phyloP scores from a whole-genome alignment of 768 basidiomycete genomes.

The Myochromella boudieri region DNA sequence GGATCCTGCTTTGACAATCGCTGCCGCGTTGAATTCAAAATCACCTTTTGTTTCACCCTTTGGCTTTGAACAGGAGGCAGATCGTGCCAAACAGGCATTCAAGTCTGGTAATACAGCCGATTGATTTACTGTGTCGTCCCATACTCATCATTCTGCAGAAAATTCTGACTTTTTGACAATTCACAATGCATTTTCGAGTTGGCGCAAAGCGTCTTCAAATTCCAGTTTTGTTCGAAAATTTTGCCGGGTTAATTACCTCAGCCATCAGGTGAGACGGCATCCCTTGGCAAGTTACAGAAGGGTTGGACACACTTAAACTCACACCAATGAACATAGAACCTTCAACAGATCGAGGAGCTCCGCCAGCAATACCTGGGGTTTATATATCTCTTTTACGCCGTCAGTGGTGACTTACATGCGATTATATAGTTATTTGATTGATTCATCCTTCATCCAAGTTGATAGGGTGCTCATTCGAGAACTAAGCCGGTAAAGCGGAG shows the following conservation, averaged over 20 bases:
- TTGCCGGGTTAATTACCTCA: slow-evolving; percentile 78
- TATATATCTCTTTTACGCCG: neutral
- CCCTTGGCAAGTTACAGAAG: neutral
- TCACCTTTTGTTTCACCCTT: slow-evolving; percentile 91
- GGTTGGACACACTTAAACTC: neutral
- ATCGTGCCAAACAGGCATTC: slow-evolving; percentile 80
- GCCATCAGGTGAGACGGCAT: slow-evolving; percentile 88
- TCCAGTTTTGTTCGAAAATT: slow-evolving; percentile 65
- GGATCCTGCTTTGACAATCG: slow-evolving; percentile 96
- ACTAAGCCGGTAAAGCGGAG: slow-evolving; percentile 72
- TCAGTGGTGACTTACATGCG: slow-evolving; percentile 7
- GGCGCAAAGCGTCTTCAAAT: slow-evolving; percentile 77
- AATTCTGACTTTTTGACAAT: slow-evolving; percentile 95
- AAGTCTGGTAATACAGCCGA: slow-evolving; percentile 53
- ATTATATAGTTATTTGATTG: slow-evolving; percentile 71
- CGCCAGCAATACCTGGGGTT: slow-evolving; percentile 86
- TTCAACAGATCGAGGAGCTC: slow-evolving; percentile 95
- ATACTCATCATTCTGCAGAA: no score
- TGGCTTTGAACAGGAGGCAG: slow-evolving; percentile 84
- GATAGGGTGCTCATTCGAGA: slow-evolving; percentile 66
- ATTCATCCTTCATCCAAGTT: slow-evolving; percentile 80
- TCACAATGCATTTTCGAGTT: slow-evolving; percentile 86
- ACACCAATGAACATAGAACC: slow-evolving; percentile 52
- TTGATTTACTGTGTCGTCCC: neutral
- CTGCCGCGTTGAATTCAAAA: slow-evolving; percentile 89